Evolutionary conservation across 78 protist species (phyloP).

Genomic region (Polysphondylium violaceum): DNA sequence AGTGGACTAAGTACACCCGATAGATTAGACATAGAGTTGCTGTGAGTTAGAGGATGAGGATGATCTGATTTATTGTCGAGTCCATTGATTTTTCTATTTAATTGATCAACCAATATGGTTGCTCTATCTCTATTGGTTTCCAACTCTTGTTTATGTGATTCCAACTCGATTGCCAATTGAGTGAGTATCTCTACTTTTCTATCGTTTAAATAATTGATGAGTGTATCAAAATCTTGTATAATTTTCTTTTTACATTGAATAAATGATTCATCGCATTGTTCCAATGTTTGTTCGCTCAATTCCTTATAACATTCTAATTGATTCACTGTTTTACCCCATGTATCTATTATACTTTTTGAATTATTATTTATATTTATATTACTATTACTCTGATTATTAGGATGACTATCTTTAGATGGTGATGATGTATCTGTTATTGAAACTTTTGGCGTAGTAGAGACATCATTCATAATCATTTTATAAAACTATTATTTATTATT

Average conservation of each 20-base stretch:
- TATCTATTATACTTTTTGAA: too few relatives aligned
- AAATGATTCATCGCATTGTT: constrained; percentile 50
- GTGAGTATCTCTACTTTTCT: constrained; percentile 40
- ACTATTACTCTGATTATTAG: background rate
- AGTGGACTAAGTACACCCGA: background rate
- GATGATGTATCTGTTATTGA: too few relatives aligned
- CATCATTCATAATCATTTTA: too few relatives aligned
- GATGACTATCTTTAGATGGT: too few relatives aligned
- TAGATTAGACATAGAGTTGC: background rate
- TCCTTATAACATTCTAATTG: constrained; percentile 50
- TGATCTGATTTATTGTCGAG: background rate
- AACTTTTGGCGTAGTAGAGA: too few relatives aligned
- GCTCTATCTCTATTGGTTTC: constrained; percentile 67
- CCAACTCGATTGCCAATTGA: constrained; percentile 49
- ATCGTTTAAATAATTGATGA: constrained; percentile 26
- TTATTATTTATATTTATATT: constrained; percentile 14
- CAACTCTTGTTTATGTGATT: constrained; percentile 52
- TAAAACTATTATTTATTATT: too few relatives aligned
- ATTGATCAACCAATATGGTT: constrained; percentile 6
- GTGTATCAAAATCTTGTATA: constrained; percentile 50
- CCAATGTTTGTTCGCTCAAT: constrained; percentile 40
- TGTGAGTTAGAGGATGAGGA: background rate
- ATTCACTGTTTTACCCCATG: background rate
- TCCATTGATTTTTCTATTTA: constrained; percentile 15
- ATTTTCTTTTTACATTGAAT: constrained; percentile 27